Percentiles rank a stretch among this genome's conserved stretches.
Evolutionary conservation across 2,329 filamentous ascomycete species (phyloP).

Genomic region (Sporothrix mexicana): DNA sequence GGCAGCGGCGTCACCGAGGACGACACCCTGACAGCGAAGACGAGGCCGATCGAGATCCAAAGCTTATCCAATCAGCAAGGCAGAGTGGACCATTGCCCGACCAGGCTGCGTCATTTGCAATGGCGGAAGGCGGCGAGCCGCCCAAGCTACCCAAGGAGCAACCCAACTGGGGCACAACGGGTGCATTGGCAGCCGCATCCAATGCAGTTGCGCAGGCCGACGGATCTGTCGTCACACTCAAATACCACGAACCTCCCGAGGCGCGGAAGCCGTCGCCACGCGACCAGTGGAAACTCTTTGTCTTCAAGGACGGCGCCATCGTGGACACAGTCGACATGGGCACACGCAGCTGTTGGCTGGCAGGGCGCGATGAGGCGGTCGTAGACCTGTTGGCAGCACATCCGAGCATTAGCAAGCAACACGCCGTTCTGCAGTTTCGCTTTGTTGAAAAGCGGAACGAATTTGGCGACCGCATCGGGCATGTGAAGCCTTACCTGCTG

Average conservation of each 20-base stretch:
- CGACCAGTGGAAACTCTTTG: constrained; percentile 85
- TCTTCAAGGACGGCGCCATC: constrained; percentile 84
- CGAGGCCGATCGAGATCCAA: not conserved
- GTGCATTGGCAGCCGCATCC: constrained; percentile 83
- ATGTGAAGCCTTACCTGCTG: constrained; percentile 85
- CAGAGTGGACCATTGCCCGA: constrained; percentile 62
- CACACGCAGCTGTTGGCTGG: constrained; percentile 83
- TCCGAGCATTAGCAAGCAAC: constrained; percentile 92
- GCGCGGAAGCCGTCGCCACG: constrained; percentile 82
- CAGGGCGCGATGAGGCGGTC: constrained; percentile 80
- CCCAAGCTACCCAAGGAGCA: constrained; percentile 72
- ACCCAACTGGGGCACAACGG: constrained; percentile 82
- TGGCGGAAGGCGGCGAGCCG: constrained; percentile 51
- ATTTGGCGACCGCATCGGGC: constrained; percentile 81
- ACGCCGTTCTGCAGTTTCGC: constrained; percentile 93
- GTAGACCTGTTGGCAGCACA: constrained; percentile 87
- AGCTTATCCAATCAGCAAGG: constrained; percentile 37
- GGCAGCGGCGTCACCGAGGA: not conserved
- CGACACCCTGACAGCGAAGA: not conserved
- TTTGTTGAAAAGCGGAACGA: constrained; percentile 83
- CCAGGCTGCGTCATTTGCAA: constrained; percentile 64
- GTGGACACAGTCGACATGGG: constrained; percentile 81
- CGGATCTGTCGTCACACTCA: constrained; percentile 79
- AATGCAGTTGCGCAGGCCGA: constrained; percentile 75
- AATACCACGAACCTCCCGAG: constrained; percentile 95